Evolutionary conservation across 306 rosid species (phyloP), one percentile per base, ranked within the genome.

Genomic region (Trifolium fragiferum): DNA sequence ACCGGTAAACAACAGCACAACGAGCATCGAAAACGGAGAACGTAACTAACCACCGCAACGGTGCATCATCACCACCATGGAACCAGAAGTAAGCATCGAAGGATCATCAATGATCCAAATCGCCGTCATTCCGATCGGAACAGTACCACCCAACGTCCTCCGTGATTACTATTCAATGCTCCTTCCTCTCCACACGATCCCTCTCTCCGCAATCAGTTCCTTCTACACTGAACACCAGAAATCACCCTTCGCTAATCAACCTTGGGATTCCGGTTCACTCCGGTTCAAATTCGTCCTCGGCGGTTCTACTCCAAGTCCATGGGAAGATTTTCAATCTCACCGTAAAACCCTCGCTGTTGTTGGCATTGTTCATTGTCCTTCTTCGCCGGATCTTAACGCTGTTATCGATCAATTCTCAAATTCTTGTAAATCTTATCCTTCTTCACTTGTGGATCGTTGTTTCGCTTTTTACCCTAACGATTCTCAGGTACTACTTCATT

Each of bases 201-300:
- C 97, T 4, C 99, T 92, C 84, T 90, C 97, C 19, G 90, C 96
- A 47, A 83, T 89, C 37, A 92, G 92, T 74, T 84, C 97, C 49
- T 94, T 94, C 89, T 94, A 94, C 82, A 82, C 99, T 2, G 92
- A 90, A 80, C 99, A 90, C 74, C 99, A 94, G 86, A 94, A 94
- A 76, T 92, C 98, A 0, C 99, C 99, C 0, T 94, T 94, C 74
- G 79, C 96, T 1, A 82, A 87, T 38, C 99, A 94, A 66, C 99
- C 99, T 0, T 94, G 99, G 99, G 93, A 90, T 44, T 81, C 96
- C 30, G 96, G 98, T 2, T 87, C 86, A 71, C 85, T 94, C 67
- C 89, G 95, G 0, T 92, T 92, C 86, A 90, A 90, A 79, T 94
- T 92, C 77, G 83, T 94, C 19, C 89, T 92, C 53, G 97, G 97